These are phyloP conservation scores for Fomitopsis pinicola DNA, from an alignment of 1,284 basidiomycete species.

Conservation along the genomic window DNA sequence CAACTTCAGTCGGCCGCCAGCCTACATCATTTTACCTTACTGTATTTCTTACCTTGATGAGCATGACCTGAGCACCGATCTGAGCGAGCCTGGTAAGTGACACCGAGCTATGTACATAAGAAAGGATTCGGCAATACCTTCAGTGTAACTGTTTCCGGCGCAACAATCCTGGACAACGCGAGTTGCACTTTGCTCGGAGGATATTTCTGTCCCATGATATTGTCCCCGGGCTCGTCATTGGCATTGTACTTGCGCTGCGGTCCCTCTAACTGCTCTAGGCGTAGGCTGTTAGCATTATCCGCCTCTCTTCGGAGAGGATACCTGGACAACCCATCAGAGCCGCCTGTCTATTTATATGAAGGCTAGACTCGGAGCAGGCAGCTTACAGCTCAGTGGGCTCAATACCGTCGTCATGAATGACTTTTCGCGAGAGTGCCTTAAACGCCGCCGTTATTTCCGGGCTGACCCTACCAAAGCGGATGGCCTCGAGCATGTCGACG, in stretches of 20 bases:
- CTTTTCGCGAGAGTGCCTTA: slow-evolving; percentile 56
- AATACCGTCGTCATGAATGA: slow-evolving; percentile 69
- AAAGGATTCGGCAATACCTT: slow-evolving; percentile 16
- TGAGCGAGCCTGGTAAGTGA: slow-evolving; percentile 11
- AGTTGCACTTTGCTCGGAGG: slow-evolving; percentile 16
- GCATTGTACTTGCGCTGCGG: slow-evolving; percentile 33
- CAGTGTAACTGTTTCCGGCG: slow-evolving; percentile 25
- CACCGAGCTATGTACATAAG: background rate
- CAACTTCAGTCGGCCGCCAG: background rate
- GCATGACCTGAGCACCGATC: slow-evolving; percentile 64
- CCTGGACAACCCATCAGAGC: slow-evolving; percentile 28
- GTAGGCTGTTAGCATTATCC: slow-evolving; percentile 47
- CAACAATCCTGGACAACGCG: slow-evolving; percentile 27
- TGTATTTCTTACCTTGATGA: slow-evolving; percentile 56
- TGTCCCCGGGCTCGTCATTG: slow-evolving; percentile 29
- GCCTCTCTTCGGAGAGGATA: slow-evolving; percentile 63
- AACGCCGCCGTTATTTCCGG: slow-evolving; percentile 43
- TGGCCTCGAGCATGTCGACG: slow-evolving; percentile 69
- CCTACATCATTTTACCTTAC: background rate
- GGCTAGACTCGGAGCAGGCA: background rate
- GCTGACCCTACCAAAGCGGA: slow-evolving; percentile 57
- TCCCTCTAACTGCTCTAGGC: slow-evolving; percentile 33
- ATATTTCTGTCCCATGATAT: slow-evolving; percentile 16
- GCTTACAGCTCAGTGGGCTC: slow-evolving; percentile 78
- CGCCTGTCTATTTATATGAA: background rate